Evolutionary conservation across 371 early-diverging fungal genomes (phyloP), one percentile per base, ranked within the genome.

Genomic region (Parasitella parasitica): DNA sequence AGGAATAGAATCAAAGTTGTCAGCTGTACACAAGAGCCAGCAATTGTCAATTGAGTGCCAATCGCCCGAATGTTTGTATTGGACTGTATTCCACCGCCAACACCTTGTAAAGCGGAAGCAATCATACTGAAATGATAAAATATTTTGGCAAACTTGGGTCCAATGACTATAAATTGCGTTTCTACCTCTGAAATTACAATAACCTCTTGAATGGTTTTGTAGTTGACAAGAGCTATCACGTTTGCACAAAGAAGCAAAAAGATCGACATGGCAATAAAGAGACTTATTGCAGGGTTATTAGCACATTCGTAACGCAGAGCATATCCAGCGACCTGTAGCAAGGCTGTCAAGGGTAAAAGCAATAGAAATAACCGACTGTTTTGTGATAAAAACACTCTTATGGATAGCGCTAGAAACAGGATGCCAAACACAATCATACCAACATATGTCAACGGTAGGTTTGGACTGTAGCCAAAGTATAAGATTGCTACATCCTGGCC

Each of bases 391-490:
- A 50, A 27, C 0, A 52, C 11, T 18, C 53, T 13, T 12, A 12
- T 2, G 16, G 12, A 28, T 7, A 52, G 12, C 16, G n/a, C 34
- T n/a, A 50, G 15, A 27, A 46, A 32, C 0, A 59, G 37, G 3
- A 59, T 12, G 6, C 27, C 24, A 50, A 59, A 59, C 2, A 50
- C 28, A 27, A 28, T 30, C 9, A 59, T 36, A 9, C 37, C 30
- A 38, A 59, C 59, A 7, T 50, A 59, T 11, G 36, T 36, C 9
- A 38, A 5, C 11, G 37, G 18, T 16, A 20, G 50, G 16, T 35
- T 49, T 13, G 59, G 59, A 3, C 16, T n/a, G 28, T 59, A 59
- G 30, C 53, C 53, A 52, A 52, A 52, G 35, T 52, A 52, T 43
- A 43, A 43, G 1, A 22, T 11, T 22, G 43, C 43, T n/a, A 43